Conservation (phyloP, 805 yeast genomes). For the Candida yuanshanica region DNA sequence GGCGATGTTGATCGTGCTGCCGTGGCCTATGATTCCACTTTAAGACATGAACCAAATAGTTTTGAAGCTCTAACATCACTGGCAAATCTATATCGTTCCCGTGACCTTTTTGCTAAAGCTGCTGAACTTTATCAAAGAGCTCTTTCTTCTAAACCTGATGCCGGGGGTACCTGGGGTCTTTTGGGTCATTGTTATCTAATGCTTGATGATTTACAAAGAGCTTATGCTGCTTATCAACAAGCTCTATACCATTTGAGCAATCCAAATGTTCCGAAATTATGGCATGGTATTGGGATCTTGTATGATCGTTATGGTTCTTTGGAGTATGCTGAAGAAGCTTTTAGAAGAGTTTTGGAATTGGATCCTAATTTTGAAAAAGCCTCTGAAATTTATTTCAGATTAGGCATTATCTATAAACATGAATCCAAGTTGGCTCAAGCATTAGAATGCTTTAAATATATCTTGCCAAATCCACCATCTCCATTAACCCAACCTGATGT, state of each 20-base stretch:
- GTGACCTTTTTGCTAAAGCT: constrained; percentile 90
- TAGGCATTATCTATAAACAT: constrained; percentile 95
- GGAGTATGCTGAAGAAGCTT: constrained; percentile 98
- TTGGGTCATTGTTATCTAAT: constrained; percentile 94
- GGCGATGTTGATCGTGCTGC: constrained; percentile 89
- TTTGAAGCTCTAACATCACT: constrained; percentile 79
- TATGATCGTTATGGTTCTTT: constrained; percentile 94
- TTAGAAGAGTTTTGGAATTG: constrained; percentile 89
- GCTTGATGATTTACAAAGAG: constrained; percentile 93
- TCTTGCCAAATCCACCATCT: constrained; percentile 84
- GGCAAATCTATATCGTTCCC: constrained; percentile 82
- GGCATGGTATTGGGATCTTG: constrained; percentile 98
- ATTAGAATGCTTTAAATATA: constrained; percentile 91
- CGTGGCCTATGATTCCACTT: constrained; percentile 80
- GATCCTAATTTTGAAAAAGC: constrained; percentile 96
- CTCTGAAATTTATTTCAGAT: constrained; percentile 90
- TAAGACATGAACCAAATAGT: constrained; percentile 80
- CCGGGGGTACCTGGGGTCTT: constrained; percentile 96
- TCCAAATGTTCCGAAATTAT: constrained; percentile 91
- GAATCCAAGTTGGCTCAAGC: constrained; percentile 85
- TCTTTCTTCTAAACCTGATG: constrained; percentile 70
- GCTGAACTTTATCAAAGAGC: constrained; percentile 92
- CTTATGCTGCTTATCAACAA: constrained; percentile 94
- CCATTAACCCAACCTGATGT: constrained; percentile 96
- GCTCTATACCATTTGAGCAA: constrained; percentile 87